phyloP scores from a whole-genome alignment of 768 basidiomycete genomes.

The Trametes cinnabarina region DNA sequence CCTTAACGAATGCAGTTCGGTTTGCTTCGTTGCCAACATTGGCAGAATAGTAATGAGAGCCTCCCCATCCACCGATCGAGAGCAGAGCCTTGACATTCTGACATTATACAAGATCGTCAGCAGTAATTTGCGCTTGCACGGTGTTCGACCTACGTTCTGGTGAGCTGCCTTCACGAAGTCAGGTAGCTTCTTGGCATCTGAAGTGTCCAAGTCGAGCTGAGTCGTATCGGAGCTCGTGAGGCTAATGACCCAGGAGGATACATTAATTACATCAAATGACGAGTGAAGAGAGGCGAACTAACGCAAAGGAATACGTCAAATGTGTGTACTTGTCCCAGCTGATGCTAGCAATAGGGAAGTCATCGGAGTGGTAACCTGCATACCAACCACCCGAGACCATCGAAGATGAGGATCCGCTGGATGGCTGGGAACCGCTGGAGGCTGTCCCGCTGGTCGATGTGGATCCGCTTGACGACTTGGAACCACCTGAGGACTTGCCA shows the following conservation, averaged over 20 bases:
- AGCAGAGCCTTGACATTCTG: slow-evolving; percentile 57
- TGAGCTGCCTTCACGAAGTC: slow-evolving; percentile 27
- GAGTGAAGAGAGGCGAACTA: slow-evolving; percentile 29
- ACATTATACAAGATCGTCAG: too few species aligned
- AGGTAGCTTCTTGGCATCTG: slow-evolving; percentile 26
- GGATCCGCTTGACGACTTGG: not conserved
- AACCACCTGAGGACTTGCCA: not conserved
- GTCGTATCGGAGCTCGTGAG: slow-evolving; percentile 22
- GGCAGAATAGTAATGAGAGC: slow-evolving; percentile 58
- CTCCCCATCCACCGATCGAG: slow-evolving; percentile 69
- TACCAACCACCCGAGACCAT: slow-evolving; percentile 53
- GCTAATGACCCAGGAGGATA: not conserved
- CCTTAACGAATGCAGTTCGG: slow-evolving; percentile 56
- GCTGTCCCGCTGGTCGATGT: too few species aligned
- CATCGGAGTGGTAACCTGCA: slow-evolving; percentile 47
- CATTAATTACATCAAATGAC: not conserved
- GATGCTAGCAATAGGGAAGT: slow-evolving; percentile 42
- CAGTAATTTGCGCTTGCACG: not conserved
- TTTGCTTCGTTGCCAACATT: slow-evolving; percentile 52
- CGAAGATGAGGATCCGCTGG: not conserved
- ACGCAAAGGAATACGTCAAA: slow-evolving; percentile 64
- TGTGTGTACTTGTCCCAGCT: slow-evolving; percentile 57
- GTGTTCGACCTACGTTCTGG: slow-evolving; percentile 21
- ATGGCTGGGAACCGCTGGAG: too few species aligned
- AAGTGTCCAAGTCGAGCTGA: slow-evolving; percentile 24